Evolutionary conservation across 768 basidiomycete genomes (phyloP).

Genomic region (Leccinellum albellum): DNA sequence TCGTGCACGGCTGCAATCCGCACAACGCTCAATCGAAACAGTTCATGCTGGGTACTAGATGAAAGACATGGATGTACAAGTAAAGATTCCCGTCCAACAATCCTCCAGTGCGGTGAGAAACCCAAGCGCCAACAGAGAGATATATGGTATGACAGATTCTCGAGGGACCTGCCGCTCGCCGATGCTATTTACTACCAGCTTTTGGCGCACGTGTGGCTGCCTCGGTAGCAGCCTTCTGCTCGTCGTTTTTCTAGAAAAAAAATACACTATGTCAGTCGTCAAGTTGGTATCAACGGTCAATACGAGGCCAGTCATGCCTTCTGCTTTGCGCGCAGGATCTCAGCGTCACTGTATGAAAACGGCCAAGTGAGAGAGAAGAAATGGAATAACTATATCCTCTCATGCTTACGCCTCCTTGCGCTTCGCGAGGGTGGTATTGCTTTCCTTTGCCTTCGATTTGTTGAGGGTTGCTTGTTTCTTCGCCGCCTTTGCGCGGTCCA

Average conservation of each 20-base stretch:
- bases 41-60: slow-evolving; percentile 14
- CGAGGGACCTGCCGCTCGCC: slow-evolving; percentile 16
- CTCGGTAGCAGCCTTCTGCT: slow-evolving; percentile 38
- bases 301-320: slow-evolving; percentile 47
- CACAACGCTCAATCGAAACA: not conserved
- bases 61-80: slow-evolving; percentile 10
- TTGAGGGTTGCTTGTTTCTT: slow-evolving; percentile 56
- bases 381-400: slow-evolving; percentile 7
- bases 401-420: slow-evolving; percentile 71
- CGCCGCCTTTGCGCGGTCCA: slow-evolving; percentile 66
- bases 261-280: slow-evolving; percentile 7
- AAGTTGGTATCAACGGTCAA: not conserved
- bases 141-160: slow-evolving; percentile 13
- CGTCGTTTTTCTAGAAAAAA: slow-evolving; percentile 50
- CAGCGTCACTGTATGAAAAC: slow-evolving; percentile 59
- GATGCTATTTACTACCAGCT: slow-evolving; percentile 36
- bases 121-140: not conserved
- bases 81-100: slow-evolving; percentile 11
- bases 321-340: slow-evolving; percentile 71
- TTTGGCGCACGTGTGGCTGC: slow-evolving; percentile 12
- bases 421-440: slow-evolving; percentile 55
- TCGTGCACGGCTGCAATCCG: not conserved
- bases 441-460: slow-evolving; percentile 69
- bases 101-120: slow-evolving; percentile 7
- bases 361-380: slow-evolving; percentile 24